Base-by-base conservation (phyloP, 305 asterid species). In the Galium porrigens region DNA sequence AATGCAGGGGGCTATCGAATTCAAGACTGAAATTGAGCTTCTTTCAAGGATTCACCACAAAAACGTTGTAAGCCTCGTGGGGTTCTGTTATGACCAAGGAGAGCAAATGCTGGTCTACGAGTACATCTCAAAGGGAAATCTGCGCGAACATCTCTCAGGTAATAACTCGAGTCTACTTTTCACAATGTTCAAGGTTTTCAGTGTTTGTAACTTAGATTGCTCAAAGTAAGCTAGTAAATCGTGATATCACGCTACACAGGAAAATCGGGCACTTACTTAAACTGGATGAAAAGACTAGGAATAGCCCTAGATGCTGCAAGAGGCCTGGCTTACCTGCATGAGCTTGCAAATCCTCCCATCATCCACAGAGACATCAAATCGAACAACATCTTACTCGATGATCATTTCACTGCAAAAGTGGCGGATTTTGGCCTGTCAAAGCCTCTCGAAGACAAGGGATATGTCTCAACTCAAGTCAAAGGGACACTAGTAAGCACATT, bases 81-180 rank as follows among this genome's bases (percentile, higher is more conserved):
- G 97, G 58, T 90, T 88, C 77, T 90, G 97, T 65, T 90, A 86
- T 63, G 97, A 90, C 70, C 94, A 86, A 80, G 96, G 95, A 2
- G 97, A 90, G 63, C 97, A 88, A 72, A 86, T 90, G 95, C 79
- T 90, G 68, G 84, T 90, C 30, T 90, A 90, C 27, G 97, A 90
- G 80, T 90, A 80, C 49, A 88, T 90, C 66, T 73, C 89, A 1
- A 88, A 85, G 61, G 97, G 97, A 65, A 88, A 94, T 65, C 83
- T 90, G n/a, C 73, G 83, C 67, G 95, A 88, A 57, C 69, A 81
- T 62, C 85, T 90, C 65, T 74, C 84, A 71, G 96, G 95, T 90
- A 79, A 37, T 42, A 8, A 39, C 10, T 34, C 39, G 9, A 42
- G 36, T 56, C 48, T 10, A 30, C 34, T 56, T 30, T 14, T 57